Conservation (phyloP, 176 grass and related monocot species). For the Poa annua region DNA sequence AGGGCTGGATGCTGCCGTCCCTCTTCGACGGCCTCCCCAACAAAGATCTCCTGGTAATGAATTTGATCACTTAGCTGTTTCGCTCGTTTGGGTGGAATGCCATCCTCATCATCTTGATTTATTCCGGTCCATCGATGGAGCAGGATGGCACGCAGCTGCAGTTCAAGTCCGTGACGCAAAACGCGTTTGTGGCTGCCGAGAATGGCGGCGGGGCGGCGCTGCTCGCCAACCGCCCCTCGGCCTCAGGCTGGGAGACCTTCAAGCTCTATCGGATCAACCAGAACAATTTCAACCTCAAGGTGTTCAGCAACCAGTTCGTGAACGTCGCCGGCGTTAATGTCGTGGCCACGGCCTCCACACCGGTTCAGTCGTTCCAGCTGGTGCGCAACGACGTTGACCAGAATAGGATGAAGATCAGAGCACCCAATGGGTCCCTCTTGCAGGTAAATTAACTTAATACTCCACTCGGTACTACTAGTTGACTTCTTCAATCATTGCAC, state of each 20-base stretch:
- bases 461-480: too few species aligned
- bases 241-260: conserved; percentile 67
- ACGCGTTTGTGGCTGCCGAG: conserved; percentile 57
- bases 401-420: conserved; percentile 55
- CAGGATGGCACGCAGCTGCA: conserved; percentile 57
- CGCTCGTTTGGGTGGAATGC: too few species aligned
- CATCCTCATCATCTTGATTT: too few species aligned
- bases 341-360: conserved; percentile 39
- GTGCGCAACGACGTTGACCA: conserved; percentile 27
- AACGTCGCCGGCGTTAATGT: conserved; percentile 39
- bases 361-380: conserved; percentile 56
- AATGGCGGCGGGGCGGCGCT: conserved; percentile 52
- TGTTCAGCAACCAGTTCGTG: conserved; percentile 48
- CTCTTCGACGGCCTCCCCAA: too few species aligned
- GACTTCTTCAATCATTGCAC: too few species aligned
- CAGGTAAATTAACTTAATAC: conserved; percentile 40
- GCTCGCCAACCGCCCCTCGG: conserved; percentile 49
- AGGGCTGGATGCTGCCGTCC: too few species aligned
- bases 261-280: conserved; percentile 70
- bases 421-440: conserved; percentile 58
- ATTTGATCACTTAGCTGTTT: too few species aligned
- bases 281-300: conserved; percentile 59
- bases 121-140: too few species aligned
- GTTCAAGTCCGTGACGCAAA: conserved; percentile 54
- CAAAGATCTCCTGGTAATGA: too few species aligned